Evolutionary conservation across 495 filamentous ascomycete species (phyloP), one percentile per base, ranked within the genome.

Genomic region (Aspergillus sclerotioniger): DNA sequence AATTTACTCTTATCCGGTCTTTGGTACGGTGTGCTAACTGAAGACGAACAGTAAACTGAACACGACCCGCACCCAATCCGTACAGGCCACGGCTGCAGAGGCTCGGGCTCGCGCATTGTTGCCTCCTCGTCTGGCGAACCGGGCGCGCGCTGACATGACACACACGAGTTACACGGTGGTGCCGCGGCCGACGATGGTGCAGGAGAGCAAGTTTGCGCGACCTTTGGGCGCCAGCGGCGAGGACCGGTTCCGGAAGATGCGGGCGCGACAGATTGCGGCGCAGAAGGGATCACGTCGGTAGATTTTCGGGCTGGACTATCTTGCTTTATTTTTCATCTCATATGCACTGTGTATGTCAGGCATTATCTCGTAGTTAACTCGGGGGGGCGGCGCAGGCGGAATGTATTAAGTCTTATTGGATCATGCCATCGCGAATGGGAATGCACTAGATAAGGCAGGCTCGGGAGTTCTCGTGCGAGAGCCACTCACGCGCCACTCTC

Each of bases 171-270:
- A 96, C 68, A 90, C 85, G 1, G 80, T 96, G 62, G 92, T 89
- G 33, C 92, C 92, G 15, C 81, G 77, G 62, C 84, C 79, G 62
- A 84, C 77, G 33, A 67, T 80, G 37, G 70, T 82, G 29, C 73
- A 74, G 29, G 73, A 79, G 44, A 79, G 76, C 55, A 74, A 74
- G 48, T 82, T 78, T 63, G 75, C 78, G 45, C 82, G 84, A 61
- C 88, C 88, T 6, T 75, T 91, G 65, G 90, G 90, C 29, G 81
- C 86, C 41, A 83, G 82, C 58, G 89, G 89, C 51, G 82, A 90
- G 67, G 90, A 91, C 64, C 87, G 89, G 20, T 93, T 95, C 78
- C 82, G 88, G 64, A 86, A 82, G 74, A 90, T 95, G 83, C 89
- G 86, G 61, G 82, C 84, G 64, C 87, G 87, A 72, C 83, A 88